These are phyloP conservation scores for Fusarium graminum DNA, from an alignment of 2,329 filamentous ascomycete genomes.

Conservation along the genomic window DNA sequence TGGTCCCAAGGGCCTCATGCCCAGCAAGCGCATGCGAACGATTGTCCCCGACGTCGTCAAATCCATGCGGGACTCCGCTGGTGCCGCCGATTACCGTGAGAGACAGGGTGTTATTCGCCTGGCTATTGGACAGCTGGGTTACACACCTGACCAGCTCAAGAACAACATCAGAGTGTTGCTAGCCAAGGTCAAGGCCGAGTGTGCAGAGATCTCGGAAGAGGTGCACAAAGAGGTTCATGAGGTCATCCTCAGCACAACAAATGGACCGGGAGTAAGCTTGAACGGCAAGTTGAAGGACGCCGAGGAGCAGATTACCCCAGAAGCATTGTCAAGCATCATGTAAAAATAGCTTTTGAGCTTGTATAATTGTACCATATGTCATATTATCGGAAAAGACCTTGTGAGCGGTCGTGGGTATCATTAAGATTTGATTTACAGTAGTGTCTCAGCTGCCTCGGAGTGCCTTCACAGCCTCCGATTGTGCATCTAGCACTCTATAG, in stretches of 20 bases:
- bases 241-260: slow-evolving; percentile 86
- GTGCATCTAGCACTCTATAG: slow-evolving; percentile 66
- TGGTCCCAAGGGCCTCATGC: slow-evolving; percentile 93
- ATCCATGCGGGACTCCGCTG: slow-evolving; percentile 85
- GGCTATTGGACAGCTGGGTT: slow-evolving; percentile 90
- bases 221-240: slow-evolving; percentile 64
- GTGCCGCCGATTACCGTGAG: slow-evolving; percentile 89
- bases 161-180: slow-evolving; percentile 86
- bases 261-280: slow-evolving; percentile 87
- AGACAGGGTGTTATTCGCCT: slow-evolving; percentile 85
- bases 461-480: slow-evolving; percentile 65
- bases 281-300: slow-evolving; percentile 80
- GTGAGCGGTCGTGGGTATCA: slow-evolving; percentile 50
- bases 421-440: slow-evolving; percentile 41
- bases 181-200: slow-evolving; percentile 81
- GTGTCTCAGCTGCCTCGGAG: slow-evolving; percentile 56
- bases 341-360: slow-evolving; percentile 53
- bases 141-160: slow-evolving; percentile 87
- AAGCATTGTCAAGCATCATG: slow-evolving; percentile 67
- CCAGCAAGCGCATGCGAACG: slow-evolving; percentile 86
- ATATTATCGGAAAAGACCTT: slow-evolving; percentile 47
- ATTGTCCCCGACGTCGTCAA: slow-evolving; percentile 83
- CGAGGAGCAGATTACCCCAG: slow-evolving; percentile 67
- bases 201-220: slow-evolving; percentile 73
- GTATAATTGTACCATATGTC: slow-evolving; percentile 58